Evolutionary conservation across 2,329 filamentous ascomycete genomes (phyloP), one percentile per base, ranked within the genome.

Genomic region (Cadophora malorum): DNA sequence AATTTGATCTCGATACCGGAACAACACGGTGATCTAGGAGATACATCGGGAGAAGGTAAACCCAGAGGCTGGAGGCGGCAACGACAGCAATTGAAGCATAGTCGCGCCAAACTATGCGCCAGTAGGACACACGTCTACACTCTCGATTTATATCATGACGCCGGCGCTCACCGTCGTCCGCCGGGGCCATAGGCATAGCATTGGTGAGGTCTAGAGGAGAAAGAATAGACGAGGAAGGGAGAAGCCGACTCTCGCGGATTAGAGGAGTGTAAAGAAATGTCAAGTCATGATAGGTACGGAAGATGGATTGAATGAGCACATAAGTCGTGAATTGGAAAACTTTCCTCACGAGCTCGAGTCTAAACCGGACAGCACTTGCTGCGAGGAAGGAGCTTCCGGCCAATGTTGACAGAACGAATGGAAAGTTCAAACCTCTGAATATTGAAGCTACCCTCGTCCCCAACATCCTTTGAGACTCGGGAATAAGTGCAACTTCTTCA

Each of bases 21-120:
- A 74, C 23, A 23, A 64, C 16, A 23, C 72, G 70, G 14, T 69
- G 50, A 8, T 70, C 66, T 6, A 61, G 53, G 35, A 70, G 64
- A 45, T 71, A 72, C n/a, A 70, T 70, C 8, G 73, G 72, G 10
- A 63, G 62, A 47, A 33, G 64, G 47, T 71, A 72, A n/a, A 73
- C 66, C 25, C 45, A 66, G 21, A 68, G 53, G 9, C 67, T 67
- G 41, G 28, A 45, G 14, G 49, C 56, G 1, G 58, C 58, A 55
- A 66, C 58, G 56, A 59, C 62, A 52, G 66, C 60, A n/a, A 70
- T 70, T 45, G 60, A 67, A 21, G 49, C 50, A 53, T 66, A 61
- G 41, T 66, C 58, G 9, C 60, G 41, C 63, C 63, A 64, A 23
- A 64, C 63, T 10, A 64, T 33, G 41, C 63, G 23, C 35, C 31